Conservation (phyloP, 208 protist genomes). For the Leishmania aethiopica region DNA sequence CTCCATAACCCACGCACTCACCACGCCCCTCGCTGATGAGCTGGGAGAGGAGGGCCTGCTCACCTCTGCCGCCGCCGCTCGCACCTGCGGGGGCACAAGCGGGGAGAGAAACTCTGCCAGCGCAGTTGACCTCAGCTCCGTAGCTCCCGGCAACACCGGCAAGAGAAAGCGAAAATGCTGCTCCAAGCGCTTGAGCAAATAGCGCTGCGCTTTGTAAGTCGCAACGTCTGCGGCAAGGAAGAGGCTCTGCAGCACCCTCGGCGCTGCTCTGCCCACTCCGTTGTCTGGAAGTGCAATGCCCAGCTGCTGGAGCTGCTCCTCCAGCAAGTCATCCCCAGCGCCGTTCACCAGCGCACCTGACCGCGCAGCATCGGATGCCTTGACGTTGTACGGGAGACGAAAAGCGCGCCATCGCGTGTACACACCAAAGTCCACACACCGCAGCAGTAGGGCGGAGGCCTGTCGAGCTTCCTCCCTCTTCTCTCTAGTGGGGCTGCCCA, state of each 20-base stretch:
- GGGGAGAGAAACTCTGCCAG: constrained; percentile 46
- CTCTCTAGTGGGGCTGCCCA: background rate
- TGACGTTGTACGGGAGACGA: constrained; percentile 87
- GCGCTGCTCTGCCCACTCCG: constrained; percentile 25
- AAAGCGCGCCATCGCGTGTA: constrained; percentile 88
- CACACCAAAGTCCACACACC: constrained; percentile 84
- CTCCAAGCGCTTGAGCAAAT: constrained; percentile 45
- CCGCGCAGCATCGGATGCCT: constrained; percentile 35
- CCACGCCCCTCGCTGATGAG: constrained; percentile 4
- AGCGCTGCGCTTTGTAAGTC: constrained; percentile 33
- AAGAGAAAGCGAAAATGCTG: constrained; percentile 66
- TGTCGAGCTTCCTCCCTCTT: background rate
- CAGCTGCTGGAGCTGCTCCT: constrained; percentile 34
- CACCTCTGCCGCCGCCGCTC: constrained; percentile 3
- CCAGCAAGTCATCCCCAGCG: constrained; percentile 59
- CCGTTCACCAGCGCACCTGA: constrained; percentile 28
- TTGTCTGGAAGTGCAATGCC: constrained; percentile 36
- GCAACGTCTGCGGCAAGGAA: constrained; percentile 17
- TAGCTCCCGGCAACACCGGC: constrained; percentile 62
- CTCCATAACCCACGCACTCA: constrained; percentile 40
- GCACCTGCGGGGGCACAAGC: constrained; percentile 18
- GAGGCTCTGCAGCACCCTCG: constrained; percentile 28
- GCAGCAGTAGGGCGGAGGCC: constrained; percentile 24
- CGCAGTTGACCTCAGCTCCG: constrained; percentile 27
- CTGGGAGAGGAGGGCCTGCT: background rate